Conservation (phyloP, 2,329 filamentous ascomycete genomes). For the Gremmenia infestans region DNA sequence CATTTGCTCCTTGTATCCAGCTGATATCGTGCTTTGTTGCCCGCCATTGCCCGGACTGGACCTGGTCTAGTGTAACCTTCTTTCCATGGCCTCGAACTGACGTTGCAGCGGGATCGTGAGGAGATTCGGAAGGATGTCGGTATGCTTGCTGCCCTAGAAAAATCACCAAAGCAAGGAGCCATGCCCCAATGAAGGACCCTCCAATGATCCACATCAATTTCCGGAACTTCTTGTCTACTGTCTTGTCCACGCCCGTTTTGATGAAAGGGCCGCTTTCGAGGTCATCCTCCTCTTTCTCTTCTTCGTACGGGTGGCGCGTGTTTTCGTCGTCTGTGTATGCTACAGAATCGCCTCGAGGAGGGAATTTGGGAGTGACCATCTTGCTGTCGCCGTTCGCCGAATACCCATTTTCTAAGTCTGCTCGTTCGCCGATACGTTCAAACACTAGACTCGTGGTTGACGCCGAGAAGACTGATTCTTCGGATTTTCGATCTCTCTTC, state of each 20-base stretch:
- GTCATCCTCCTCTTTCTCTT: conserved; percentile 37
- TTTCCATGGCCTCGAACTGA: conserved; percentile 59
- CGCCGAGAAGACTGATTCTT: conserved; percentile 62
- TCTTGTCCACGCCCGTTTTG: conserved; percentile 38
- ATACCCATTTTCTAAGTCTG: conserved; percentile 16
- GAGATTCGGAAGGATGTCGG: conserved; percentile 56
- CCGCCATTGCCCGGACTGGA: conserved; percentile 61
- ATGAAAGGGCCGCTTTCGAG: conserved; percentile 40
- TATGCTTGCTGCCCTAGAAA: conserved; percentile 64
- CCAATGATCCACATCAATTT: conserved; percentile 51
- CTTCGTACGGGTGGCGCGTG: conserved; percentile 15
- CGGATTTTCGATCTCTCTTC: conserved; percentile 19
- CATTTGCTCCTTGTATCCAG: conserved; percentile 71
- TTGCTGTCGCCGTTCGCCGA: conserved; percentile 17
- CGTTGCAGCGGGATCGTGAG: conserved; percentile 65
- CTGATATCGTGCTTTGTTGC: conserved; percentile 61
- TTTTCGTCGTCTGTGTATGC: conserved; percentile 27
- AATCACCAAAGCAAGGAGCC: conserved; percentile 62
- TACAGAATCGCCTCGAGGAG: conserved; percentile 20
- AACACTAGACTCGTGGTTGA: conserved; percentile 81
- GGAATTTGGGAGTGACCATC: conserved; percentile 27
- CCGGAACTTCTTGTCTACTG: conserved; percentile 61
- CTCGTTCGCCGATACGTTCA: conserved; percentile 62
- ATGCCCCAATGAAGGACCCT: conserved; percentile 58
- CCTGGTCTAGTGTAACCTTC: conserved; percentile 66